Base-by-base conservation (phyloP, 106 monocot genomes). In the Dioscorea zingiberensis region DNA sequence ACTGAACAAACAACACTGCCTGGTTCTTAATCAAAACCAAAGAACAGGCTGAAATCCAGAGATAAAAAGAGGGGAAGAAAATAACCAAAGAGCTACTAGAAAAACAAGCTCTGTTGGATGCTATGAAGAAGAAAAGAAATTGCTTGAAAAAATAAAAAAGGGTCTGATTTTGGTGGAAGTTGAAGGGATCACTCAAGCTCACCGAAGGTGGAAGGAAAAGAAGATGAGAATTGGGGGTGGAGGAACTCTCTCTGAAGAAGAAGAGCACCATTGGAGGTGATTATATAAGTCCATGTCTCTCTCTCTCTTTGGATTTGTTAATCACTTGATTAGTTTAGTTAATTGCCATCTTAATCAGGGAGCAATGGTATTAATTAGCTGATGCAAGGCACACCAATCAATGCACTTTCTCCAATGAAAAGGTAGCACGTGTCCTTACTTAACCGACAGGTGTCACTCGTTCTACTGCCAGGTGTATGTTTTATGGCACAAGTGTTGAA, bases 101-200 rank as follows among this genome's bases (percentile, higher is more conserved):
- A 83, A 83, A 83, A 78, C 16, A 55, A 71, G 64, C 83, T 78
- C 70, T 62, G 22, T 62, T 44, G 60, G 51, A 17, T 62, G 14
- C 9, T 44, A 46, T 19, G 58, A 23, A 58, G 58, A 58, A 25
- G 3, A 58, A 57, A n/a, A n/a, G n/a, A n/a, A n/a, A n/a, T n/a
- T n/a, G n/a, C n/a, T n/a, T n/a, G n/a, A n/a, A n/a, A n/a, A n/a
- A n/a, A n/a, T n/a, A n/a, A n/a, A n/a, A 24, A 58, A 38, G 32
- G 30, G 62, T 32, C 21, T 10, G 21, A 17, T 53, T 19, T 53
- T 53, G 8, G 15, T 16, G 51, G n/a, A n/a, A n/a, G n/a, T n/a
- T n/a, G n/a, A n/a, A n/a, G n/a, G n/a, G 51, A 15, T 53, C 51
- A 18, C 51, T 53, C 51, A 15, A 19, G n/a, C 51, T 53, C 51